Base-by-base conservation (phyloP, 352 stramenopile genomes). In the Phytophthora boehmeriae region DNA sequence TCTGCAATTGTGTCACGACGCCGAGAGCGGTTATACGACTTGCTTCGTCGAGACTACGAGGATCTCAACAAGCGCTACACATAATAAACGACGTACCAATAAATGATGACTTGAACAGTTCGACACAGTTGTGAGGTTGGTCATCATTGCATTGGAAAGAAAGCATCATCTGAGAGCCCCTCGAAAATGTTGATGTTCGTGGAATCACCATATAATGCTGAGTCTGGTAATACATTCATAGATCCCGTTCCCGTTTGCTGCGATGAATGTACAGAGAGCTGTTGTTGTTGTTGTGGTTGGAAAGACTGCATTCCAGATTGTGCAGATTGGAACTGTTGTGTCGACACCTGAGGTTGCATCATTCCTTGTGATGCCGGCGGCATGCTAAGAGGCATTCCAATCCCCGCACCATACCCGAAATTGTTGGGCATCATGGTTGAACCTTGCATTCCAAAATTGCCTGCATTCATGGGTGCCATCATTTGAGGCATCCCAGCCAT, bases 71-170 rank as follows among this genome's bases (percentile, higher is more conserved):
- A 64, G 46, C 47, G 48, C 41, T 53, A 34, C 39, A 58, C 43
- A 43, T 54, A 76, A 50, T 70, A 78, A 75, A 69, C 63, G 46
- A 58, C 51, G 45, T 47, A 55, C 50, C 59, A 38, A 66, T 27
- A 59, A 71, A 52, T 41, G 59, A 45, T 46, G 41, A 56, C 55
- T 67, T 72, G 53, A 73, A 68, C 19, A 70, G 22, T 55, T 28
- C 30, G 47, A 60, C 45, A 48, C 32, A 65, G 42, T 57, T 60
- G 46, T 49, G 39, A 20, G 30, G 20, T 58, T 32, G 35, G 70
- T 63, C 51, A 43, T 78, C 72, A 84, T 75, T 88, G 79, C 75
- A 90, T 86, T 70, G 75, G 70, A 50, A 91, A 76, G 52, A 93
- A 93, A 16, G 77, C 71, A 64, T 93, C 84, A 38, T 91, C 82